Evolutionary conservation across 2,329 filamentous ascomycete genomes (phyloP).

Genomic region (Fusarium sp.): DNA sequence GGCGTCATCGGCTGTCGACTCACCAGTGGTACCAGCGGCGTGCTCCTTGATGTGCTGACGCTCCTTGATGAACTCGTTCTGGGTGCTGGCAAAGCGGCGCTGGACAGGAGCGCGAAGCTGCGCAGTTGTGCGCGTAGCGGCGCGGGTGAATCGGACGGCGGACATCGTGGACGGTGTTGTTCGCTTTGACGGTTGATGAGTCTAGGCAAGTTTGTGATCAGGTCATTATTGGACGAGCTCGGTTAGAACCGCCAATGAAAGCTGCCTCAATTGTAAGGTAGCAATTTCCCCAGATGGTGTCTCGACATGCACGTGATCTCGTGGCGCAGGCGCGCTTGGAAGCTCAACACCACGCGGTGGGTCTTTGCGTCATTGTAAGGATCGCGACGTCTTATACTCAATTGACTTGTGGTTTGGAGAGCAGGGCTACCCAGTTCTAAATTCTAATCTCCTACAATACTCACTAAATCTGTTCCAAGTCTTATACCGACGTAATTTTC

Average conservation of each 20-base stretch:
- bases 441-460: neutral
- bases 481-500: too few species aligned
- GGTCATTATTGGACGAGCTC: conserved; percentile 50
- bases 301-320: conserved; percentile 45
- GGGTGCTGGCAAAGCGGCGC: conserved; percentile 78
- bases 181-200: conserved; percentile 41
- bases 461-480: accelerated
- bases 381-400: conserved; percentile 15
- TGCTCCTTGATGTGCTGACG: conserved; percentile 91
- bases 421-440: neutral
- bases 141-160: conserved; percentile 70
- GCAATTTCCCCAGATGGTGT: conserved; percentile 4
- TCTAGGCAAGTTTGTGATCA: conserved; percentile 48
- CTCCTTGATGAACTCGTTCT: conserved; percentile 96
- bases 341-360: conserved; percentile 31
- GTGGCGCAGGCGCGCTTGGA: conserved; percentile 40
- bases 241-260: conserved; percentile 48
- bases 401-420: neutral
- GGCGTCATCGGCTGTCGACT: conserved; percentile 54
- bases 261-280: conserved; percentile 50
- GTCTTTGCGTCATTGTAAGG: conserved; percentile 26
- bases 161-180: conserved; percentile 65
- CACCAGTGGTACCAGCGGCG: conserved; percentile 84
- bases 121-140: conserved; percentile 70
- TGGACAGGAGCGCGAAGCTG: conserved; percentile 70